Conservation (phyloP, 768 basidiomycete genomes). For the Dictyophora rubrovolvata region DNA sequence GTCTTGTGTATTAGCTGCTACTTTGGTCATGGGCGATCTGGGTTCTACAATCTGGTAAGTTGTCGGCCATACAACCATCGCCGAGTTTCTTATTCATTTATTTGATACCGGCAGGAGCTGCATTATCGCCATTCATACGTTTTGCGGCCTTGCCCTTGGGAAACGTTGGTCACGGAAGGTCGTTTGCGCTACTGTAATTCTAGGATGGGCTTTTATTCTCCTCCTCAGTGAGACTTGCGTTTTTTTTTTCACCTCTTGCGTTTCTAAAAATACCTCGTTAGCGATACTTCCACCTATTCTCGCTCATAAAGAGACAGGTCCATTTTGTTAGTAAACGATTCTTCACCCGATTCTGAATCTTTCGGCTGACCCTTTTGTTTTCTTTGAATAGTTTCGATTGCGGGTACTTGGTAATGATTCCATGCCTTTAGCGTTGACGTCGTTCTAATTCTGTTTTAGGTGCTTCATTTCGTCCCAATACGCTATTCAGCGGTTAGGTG, state of each 20-base stretch:
- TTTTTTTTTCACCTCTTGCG: background rate
- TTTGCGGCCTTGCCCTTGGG: conserved; percentile 3
- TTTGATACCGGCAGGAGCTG: background rate
- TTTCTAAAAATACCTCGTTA: background rate
- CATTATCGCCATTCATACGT: conserved; percentile 2
- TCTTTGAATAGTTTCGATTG: background rate
- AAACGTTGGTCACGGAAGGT: conserved; percentile 1
- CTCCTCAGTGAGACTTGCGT: background rate
- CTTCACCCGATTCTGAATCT: background rate
- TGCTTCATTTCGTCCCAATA: conserved; percentile 8
- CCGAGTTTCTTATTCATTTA: background rate
- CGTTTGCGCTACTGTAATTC: background rate
- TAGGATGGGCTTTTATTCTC: background rate
- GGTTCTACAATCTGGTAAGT: background rate
- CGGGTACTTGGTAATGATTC: conserved; percentile 1
- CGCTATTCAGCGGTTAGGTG: conserved; percentile 1
- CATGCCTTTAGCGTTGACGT: background rate
- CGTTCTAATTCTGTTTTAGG: background rate
- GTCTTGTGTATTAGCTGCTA: background rate
- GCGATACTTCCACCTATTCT: background rate
- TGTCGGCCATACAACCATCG: background rate
- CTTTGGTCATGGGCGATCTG: conserved; percentile 6
- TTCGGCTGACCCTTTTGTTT: background rate
- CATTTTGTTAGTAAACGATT: conserved; percentile 1
- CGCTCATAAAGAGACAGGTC: background rate